phyloP scores from a whole-genome alignment of 192 early-diverging fungal genomes.

The Phlyctochytrium bullatum region DNA sequence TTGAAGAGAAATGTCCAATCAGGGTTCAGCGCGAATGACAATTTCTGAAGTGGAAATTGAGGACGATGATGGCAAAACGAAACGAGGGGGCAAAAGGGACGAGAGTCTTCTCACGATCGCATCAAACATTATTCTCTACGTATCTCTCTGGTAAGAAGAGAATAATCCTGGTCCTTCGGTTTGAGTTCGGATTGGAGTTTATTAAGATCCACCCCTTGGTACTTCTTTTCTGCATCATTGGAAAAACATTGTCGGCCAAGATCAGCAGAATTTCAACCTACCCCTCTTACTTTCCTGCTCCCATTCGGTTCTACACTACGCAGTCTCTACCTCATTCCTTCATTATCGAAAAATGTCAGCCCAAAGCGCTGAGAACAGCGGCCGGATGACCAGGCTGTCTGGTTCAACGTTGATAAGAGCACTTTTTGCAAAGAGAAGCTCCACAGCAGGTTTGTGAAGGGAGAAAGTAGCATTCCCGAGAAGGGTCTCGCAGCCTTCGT shows the following conservation, averaged over 20 bases:
- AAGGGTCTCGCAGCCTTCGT: conserved; percentile 23
- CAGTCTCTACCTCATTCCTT: not conserved
- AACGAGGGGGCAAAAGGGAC: not conserved
- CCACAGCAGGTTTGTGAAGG: too few relatives aligned
- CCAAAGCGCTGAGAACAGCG: too few relatives aligned
- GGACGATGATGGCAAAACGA: not conserved
- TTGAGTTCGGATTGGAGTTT: too few relatives aligned
- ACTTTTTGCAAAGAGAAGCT: conserved; percentile 22
- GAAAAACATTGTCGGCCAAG: conserved; percentile 17
- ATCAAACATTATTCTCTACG: conserved; percentile 1
- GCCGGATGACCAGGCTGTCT: too few relatives aligned
- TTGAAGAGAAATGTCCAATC: too few relatives aligned
- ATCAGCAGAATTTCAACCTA: conserved; percentile 18
- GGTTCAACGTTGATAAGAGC: not conserved
- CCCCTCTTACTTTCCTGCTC: conserved; percentile 20
- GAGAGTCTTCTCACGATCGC: not conserved
- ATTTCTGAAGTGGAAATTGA: too few relatives aligned
- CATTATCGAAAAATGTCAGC: not conserved
- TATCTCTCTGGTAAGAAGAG: not conserved
- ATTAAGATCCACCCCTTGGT: too few relatives aligned
- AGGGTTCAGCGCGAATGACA: too few relatives aligned
- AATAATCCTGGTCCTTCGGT: too few relatives aligned
- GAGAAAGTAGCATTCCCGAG: too few relatives aligned
- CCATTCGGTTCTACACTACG: conserved; percentile 13
- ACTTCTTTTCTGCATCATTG: conserved; percentile 5